Evolutionary conservation across 1,284 basidiomycete genomes (phyloP).

Genomic region (Ganoderma boninense): DNA sequence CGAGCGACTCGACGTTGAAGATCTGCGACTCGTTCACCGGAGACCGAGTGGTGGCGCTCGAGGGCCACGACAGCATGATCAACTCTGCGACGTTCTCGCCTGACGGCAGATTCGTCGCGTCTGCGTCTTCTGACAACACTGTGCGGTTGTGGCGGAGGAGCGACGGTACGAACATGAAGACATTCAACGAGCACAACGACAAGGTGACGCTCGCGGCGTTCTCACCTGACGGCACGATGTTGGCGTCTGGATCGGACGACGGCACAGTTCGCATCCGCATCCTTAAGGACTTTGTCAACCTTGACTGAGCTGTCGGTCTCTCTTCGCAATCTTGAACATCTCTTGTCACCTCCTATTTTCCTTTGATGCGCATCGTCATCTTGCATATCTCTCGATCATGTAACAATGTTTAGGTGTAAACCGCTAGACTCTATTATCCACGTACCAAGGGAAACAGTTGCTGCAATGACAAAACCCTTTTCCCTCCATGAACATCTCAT

Average conservation of each 20-base stretch:
- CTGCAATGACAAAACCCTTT: neutral
- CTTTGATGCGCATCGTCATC: neutral
- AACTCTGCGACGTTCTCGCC: constrained; percentile 35
- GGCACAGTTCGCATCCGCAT: constrained; percentile 27
- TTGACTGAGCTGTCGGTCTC: neutral
- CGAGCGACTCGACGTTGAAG: constrained; percentile 25
- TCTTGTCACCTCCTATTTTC: neutral
- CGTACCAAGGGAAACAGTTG: neutral
- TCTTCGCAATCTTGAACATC: neutral
- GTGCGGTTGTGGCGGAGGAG: constrained; percentile 36
- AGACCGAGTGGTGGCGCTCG: constrained; percentile 24
- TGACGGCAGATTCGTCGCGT: constrained; percentile 32
- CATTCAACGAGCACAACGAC: constrained; percentile 27
- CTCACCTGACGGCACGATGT: constrained; percentile 26
- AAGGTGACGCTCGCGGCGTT: constrained; percentile 29
- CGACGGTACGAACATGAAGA: constrained; percentile 18
- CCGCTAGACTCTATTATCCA: neutral
- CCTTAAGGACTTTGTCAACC: neutral
- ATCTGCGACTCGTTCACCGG: constrained; percentile 32
- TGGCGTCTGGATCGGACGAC: constrained; percentile 30
- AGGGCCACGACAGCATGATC: constrained; percentile 26
- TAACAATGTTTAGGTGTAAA: neutral
- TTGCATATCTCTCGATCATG: neutral
- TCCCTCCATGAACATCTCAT: neutral
- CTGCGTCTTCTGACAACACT: constrained; percentile 35